These are phyloP conservation scores for Phytopythium vexans DNA, from an alignment of 352 stramenopile species.

Conservation along the genomic window DNA sequence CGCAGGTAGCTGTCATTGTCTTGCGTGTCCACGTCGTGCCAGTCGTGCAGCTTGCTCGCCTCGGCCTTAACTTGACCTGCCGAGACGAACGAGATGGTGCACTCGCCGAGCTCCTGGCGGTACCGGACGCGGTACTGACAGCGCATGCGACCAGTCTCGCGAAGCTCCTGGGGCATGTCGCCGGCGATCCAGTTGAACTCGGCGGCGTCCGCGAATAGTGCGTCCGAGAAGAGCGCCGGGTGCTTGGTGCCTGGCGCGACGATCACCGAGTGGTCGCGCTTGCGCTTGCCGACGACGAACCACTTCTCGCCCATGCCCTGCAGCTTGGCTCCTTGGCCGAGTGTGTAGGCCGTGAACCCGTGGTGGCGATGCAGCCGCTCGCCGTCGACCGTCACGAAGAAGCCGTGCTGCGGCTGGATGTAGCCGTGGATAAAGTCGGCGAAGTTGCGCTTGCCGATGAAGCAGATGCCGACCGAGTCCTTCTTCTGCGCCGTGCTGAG, in stretches of 20 bases:
- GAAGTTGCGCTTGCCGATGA: conserved; percentile 96
- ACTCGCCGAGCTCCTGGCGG: conserved; percentile 63
- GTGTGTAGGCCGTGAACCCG: conserved; percentile 88
- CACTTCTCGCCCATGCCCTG: conserved; percentile 88
- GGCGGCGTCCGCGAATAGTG: conserved; percentile 64
- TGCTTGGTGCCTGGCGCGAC: conserved; percentile 90
- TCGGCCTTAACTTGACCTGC: conserved; percentile 22
- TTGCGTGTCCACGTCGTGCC: conserved; percentile 12
- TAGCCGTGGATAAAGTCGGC: conserved; percentile 93
- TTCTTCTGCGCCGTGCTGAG: conserved; percentile 91
- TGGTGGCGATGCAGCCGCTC: conserved; percentile 68
- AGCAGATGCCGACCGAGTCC: conserved; percentile 98
- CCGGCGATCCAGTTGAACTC: conserved; percentile 92
- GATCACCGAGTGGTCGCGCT: conserved; percentile 70
- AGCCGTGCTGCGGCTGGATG: conserved; percentile 61
- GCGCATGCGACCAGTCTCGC: conserved; percentile 33
- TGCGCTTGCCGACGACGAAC: conserved; percentile 84
- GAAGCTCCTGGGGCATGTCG: conserved; percentile 36
- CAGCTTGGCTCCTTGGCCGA: conserved; percentile 92
- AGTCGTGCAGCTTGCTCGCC: conserved; percentile 54
- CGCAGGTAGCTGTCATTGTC: conserved; percentile 33
- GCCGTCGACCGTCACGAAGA: conserved; percentile 79
- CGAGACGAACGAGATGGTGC: conserved; percentile 58
- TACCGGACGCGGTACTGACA: conserved; percentile 85
- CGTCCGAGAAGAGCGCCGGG: conserved; percentile 87